Evolutionary conservation across 2,329 filamentous ascomycete species (phyloP).

Genomic region (Colletotrichum camelliae): DNA sequence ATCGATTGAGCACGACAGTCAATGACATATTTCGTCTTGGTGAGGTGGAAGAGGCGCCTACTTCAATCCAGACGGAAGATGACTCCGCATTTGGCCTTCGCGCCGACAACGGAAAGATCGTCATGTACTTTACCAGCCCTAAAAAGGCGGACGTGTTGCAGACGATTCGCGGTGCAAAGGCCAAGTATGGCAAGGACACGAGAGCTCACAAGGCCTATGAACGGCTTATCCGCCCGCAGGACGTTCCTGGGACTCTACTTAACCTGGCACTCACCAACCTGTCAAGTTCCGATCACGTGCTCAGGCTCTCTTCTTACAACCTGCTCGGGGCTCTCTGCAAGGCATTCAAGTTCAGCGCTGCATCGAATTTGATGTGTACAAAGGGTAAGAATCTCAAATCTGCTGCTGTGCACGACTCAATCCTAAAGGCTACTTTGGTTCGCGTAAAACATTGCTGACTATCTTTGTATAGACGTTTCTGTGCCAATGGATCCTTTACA

Average conservation of each 20-base stretch:
- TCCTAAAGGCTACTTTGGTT: background rate
- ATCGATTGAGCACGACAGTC: conserved; percentile 66
- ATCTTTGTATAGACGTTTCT: conserved; percentile 54
- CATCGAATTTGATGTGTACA: conserved; percentile 65
- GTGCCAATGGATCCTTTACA: conserved; percentile 67
- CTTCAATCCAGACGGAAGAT: conserved; percentile 68
- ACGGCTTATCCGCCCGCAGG: conserved; percentile 70
- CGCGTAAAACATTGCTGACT: background rate
- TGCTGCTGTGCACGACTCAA: background rate
- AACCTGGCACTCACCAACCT: conserved; percentile 73
- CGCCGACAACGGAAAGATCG: conserved; percentile 72
- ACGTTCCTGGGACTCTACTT: conserved; percentile 72
- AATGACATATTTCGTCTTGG: conserved; percentile 74
- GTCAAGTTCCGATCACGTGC: conserved; percentile 63
- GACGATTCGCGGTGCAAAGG: conserved; percentile 66
- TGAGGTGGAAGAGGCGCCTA: conserved; percentile 71
- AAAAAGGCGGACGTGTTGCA: conserved; percentile 68
- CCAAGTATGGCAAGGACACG: conserved; percentile 68
- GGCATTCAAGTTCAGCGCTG: conserved; percentile 70
- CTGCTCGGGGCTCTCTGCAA: conserved; percentile 70
- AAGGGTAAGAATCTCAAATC: conserved; percentile 52
- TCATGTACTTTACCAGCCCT: conserved; percentile 74
- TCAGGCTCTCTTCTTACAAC: conserved; percentile 71
- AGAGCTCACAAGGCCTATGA: conserved; percentile 67
- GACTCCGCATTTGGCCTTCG: conserved; percentile 71